These are phyloP conservation scores for Anisodus tanguticus DNA, from an alignment of 257 asterid species.

Conservation along the genomic window DNA sequence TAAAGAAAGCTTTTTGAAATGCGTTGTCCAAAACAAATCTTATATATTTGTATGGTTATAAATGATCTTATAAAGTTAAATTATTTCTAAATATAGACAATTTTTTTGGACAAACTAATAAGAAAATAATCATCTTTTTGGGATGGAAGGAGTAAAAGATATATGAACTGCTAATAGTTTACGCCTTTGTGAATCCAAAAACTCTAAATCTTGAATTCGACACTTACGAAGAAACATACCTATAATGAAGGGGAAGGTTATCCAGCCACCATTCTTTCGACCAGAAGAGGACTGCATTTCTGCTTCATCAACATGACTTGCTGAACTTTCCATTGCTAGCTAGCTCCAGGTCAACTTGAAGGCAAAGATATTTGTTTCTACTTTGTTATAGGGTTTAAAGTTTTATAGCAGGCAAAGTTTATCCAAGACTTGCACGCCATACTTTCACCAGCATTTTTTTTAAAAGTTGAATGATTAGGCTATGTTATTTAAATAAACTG, in stretches of 20 bases:
- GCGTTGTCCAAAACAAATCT: no score
- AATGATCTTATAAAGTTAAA: no score
- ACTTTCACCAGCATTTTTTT: background rate
- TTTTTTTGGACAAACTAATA: no score
- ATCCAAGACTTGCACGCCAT: slow-evolving; percentile 12
- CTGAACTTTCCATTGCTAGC: slow-evolving; percentile 23
- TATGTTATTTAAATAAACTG: background rate
- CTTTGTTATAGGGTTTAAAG: slow-evolving; percentile 11
- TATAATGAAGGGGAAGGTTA: slow-evolving; percentile 62
- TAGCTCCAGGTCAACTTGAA: background rate
- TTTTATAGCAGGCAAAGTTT: slow-evolving; percentile 1
- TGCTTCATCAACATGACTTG: slow-evolving; percentile 18
- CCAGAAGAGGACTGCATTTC: background rate
- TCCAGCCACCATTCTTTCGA: slow-evolving; percentile 55
- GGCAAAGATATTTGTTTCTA: background rate
- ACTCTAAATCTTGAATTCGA: background rate
- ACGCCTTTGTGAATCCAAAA: no score
- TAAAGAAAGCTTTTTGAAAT: no score
- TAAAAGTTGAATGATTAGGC: background rate
- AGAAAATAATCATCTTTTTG: no score
- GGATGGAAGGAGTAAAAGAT: no score
- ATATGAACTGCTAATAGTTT: no score
- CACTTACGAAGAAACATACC: slow-evolving; percentile 33
- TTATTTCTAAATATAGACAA: no score
- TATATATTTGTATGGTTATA: no score